These are phyloP conservation scores for Fennellomyces sp. DNA, from an alignment of 371 early-diverging fungal species.

Conservation along the genomic window DNA sequence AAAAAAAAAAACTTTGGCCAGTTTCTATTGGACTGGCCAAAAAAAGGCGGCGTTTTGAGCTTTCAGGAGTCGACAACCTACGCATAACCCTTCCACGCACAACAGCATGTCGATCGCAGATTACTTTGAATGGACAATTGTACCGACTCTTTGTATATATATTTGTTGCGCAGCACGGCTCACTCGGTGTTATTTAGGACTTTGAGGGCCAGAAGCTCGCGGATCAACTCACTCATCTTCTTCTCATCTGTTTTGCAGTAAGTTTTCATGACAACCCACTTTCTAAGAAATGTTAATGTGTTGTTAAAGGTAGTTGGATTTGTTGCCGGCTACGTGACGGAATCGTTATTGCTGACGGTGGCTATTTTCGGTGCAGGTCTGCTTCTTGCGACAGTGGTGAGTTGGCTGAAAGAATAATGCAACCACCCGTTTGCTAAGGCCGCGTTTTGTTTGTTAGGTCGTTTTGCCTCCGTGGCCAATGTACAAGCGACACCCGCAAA, in stretches of 20 bases:
- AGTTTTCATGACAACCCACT: conserved; percentile 1
- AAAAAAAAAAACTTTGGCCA: too few species aligned
- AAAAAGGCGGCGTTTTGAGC: neutral
- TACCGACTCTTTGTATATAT: conserved; percentile 3
- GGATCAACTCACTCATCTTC: conserved; percentile 25
- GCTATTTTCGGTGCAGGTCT: conserved; percentile 13
- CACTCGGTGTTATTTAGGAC: conserved; percentile 26
- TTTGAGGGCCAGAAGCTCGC: conserved; percentile 26
- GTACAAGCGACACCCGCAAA: conserved; percentile 19
- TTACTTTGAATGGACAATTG: conserved; percentile 17
- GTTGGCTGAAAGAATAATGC: neutral
- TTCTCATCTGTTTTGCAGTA: conserved; percentile 32
- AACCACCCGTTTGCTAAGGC: too few species aligned
- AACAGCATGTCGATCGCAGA: conserved; percentile 11
- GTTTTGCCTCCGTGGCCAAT: conserved; percentile 30
- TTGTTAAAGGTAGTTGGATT: conserved; percentile 17
- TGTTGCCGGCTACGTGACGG: conserved; percentile 12
- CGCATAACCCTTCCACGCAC: neutral
- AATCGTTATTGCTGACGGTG: conserved; percentile 16
- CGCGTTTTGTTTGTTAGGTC: too few species aligned
- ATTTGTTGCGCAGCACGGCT: too few species aligned
- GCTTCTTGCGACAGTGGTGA: conserved; percentile 11
- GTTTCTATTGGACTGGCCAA: too few species aligned
- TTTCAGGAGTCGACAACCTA: neutral
- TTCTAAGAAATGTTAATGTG: neutral